Conservation (phyloP, 352 stramenopile species). For the Pythium monospermum region DNA sequence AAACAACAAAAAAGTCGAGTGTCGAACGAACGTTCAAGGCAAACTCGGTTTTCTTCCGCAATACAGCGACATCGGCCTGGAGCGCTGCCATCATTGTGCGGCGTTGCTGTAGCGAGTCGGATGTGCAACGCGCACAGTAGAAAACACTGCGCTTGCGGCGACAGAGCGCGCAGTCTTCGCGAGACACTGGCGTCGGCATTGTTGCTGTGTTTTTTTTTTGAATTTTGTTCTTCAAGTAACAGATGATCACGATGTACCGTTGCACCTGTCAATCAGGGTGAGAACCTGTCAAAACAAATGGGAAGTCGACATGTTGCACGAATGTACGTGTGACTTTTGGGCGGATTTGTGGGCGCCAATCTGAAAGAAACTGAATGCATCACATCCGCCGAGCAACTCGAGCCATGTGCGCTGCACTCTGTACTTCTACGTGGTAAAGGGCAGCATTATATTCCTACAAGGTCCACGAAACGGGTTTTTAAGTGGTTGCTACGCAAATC, state of each 20-base stretch:
- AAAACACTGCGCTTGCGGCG: conserved; percentile 39
- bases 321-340: conserved; percentile 4
- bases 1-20: too few relatives aligned
- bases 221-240: conserved; percentile 1
- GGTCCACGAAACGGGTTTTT: too few relatives aligned
- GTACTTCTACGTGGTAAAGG: too few relatives aligned
- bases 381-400: background rate
- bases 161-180: conserved; percentile 60
- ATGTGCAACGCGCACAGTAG: conserved; percentile 60
- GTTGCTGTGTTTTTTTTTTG: background rate
- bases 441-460: too few relatives aligned
- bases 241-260: too few relatives aligned
- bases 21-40: conserved; percentile 59
- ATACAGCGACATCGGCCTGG: conserved; percentile 70
- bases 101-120: conserved; percentile 65
- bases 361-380: background rate
- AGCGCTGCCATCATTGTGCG: conserved; percentile 69
- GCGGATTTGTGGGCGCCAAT: background rate
- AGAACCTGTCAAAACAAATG: too few relatives aligned
- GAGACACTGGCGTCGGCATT: conserved; percentile 12
- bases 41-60: conserved; percentile 74
- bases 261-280: too few relatives aligned
- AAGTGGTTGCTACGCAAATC: too few relatives aligned
- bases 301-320: conserved; percentile 4
- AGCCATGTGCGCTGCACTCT: background rate